These are phyloP conservation scores for Macrocybe sp. DNA, from an alignment of 1,284 basidiomycete species.

Conservation along the genomic window DNA sequence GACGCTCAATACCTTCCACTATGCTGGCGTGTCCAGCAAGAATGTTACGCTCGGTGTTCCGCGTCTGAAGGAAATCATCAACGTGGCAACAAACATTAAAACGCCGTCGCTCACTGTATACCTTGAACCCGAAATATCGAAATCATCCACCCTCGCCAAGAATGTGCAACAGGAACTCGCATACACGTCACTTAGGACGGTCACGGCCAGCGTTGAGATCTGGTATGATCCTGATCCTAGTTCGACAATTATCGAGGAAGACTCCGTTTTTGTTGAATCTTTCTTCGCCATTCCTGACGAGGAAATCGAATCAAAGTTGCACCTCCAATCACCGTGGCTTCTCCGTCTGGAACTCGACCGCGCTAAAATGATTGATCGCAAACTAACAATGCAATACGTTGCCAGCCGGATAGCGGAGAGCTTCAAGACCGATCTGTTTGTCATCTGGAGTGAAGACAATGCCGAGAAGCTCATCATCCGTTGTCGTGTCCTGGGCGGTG, in stretches of 20 bases:
- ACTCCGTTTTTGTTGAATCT: conserved; percentile 93
- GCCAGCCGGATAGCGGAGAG: conserved; percentile 91
- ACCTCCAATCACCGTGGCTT: conserved; percentile 95
- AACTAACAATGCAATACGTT: conserved; percentile 94
- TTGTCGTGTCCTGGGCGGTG: conserved; percentile 87
- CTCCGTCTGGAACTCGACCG: conserved; percentile 96
- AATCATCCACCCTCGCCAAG: conserved; percentile 67
- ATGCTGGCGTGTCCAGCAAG: conserved; percentile 97
- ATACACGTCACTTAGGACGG: conserved; percentile 91
- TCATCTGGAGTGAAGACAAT: conserved; percentile 99
- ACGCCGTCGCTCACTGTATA: conserved; percentile 95
- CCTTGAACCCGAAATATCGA: conserved; percentile 70
- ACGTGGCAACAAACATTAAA: conserved; percentile 98
- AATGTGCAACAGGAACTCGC: conserved; percentile 90
- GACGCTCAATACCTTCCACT: conserved; percentile 98
- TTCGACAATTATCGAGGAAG: conserved; percentile 94
- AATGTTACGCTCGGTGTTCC: conserved; percentile 98
- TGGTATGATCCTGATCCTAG: conserved; percentile 96
- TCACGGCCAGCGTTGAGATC: conserved; percentile 95
- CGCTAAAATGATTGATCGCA: conserved; percentile 97
- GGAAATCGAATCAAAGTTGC: conserved; percentile 87
- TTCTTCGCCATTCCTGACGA: conserved; percentile 99
- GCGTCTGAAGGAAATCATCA: conserved; percentile 98
- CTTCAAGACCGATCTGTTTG: conserved; percentile 96
- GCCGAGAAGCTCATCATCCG: conserved; percentile 97